These are phyloP conservation scores for Aspergillus carlsbadensis DNA, from an alignment of 495 filamentous ascomycete species.

Conservation along the genomic window DNA sequence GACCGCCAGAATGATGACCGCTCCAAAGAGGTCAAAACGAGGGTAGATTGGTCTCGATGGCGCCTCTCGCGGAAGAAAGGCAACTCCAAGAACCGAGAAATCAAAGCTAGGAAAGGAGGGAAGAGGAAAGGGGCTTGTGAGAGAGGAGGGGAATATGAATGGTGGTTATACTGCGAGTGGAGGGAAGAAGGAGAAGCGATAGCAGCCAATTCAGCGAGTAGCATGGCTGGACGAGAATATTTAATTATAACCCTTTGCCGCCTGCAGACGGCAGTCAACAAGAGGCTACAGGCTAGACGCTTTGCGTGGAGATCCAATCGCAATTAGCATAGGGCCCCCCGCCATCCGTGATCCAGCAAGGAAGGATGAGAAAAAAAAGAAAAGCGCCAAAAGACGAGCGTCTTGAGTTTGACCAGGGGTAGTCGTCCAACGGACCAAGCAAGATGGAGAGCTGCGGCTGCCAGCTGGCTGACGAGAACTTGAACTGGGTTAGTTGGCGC, in stretches of 20 bases:
- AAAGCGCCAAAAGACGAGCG: constrained; percentile 7
- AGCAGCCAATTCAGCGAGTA: constrained; percentile 17
- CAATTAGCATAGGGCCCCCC: constrained; percentile 3
- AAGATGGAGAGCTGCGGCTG: constrained; percentile 22
- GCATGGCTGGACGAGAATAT: constrained; percentile 17
- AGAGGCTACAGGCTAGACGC: constrained; percentile 15
- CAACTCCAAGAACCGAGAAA: neutral
- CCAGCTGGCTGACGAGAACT: constrained; percentile 24
- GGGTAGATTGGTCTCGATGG: neutral
- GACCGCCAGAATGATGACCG: neutral
- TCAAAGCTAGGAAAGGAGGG: neutral
- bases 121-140: constrained; percentile 13
- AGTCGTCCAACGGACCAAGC: constrained; percentile 3
- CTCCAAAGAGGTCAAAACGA: neutral
- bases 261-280: constrained; percentile 15
- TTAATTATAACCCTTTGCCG: constrained; percentile 19
- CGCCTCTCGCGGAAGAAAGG: constrained; percentile 1
- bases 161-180: constrained; percentile 14
- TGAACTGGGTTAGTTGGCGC: constrained; percentile 38
- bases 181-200: constrained; percentile 22
- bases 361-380: constrained; percentile 17
- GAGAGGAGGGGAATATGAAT: constrained; percentile 5
- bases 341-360: neutral
- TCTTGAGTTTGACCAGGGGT: constrained; percentile 16
- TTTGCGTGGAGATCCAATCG: constrained; percentile 14